Conservation (phyloP, 768 basidiomycete genomes). For the Myochromella boudieri region DNA sequence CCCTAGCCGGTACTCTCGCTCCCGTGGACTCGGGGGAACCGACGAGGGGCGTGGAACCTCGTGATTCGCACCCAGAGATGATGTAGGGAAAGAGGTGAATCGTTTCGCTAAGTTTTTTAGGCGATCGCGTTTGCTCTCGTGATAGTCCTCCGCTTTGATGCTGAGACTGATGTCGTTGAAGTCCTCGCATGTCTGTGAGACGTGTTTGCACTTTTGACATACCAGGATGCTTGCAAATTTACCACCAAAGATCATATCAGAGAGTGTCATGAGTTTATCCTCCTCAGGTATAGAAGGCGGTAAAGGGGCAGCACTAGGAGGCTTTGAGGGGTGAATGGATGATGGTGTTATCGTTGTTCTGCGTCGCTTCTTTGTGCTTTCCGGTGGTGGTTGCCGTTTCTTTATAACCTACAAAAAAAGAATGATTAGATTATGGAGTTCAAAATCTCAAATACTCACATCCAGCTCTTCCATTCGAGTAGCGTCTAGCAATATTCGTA, state of each 20-base stretch:
- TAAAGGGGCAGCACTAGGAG: conserved; percentile 9
- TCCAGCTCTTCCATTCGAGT: conserved; percentile 96
- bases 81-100: conserved; percentile 41
- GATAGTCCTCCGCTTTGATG: conserved; percentile 82
- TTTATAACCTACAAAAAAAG: conserved; percentile 67
- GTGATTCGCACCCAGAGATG: conserved; percentile 9
- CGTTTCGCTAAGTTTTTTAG: conserved; percentile 73
- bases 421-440: not conserved
- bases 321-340: conserved; percentile 11
- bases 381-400: conserved; percentile 53
- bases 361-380: conserved; percentile 38
- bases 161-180: conserved; percentile 93
- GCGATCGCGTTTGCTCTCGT: conserved; percentile 73
- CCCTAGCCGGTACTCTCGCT: conserved; percentile 26
- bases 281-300: conserved; percentile 32
- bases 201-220: conserved; percentile 91
- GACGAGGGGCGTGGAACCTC: conserved; percentile 55
- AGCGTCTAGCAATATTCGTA: conserved; percentile 85
- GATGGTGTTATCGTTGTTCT: conserved; percentile 33
- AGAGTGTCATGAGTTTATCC: conserved; percentile 64
- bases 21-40: conserved; percentile 46
- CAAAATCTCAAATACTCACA: conserved; percentile 39
- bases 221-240: conserved; percentile 88
- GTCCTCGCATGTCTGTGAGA: conserved; percentile 91
- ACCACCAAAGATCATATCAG: conserved; percentile 91